These are phyloP conservation scores for Colletotrichum sp. DNA, from an alignment of 2,329 filamentous ascomycete species.

Conservation along the genomic window DNA sequence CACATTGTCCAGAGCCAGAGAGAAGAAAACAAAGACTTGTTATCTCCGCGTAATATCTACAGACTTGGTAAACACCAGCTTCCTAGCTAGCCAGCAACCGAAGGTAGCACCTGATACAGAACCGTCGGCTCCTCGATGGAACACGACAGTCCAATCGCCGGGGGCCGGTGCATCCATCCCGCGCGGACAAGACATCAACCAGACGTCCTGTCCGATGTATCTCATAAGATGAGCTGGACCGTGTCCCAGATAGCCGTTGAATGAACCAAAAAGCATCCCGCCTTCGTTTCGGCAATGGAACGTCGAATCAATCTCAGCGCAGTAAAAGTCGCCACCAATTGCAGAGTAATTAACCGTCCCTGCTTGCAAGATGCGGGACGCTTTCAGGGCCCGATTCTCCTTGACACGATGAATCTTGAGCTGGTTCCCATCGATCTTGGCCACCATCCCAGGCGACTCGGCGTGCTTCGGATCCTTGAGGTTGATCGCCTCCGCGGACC, in stretches of 20 bases:
- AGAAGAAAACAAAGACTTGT: neutral
- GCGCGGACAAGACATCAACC: constrained; percentile 39
- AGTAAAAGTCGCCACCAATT: constrained; percentile 36
- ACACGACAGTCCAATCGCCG: constrained; percentile 46
- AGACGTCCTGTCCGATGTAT: constrained; percentile 42
- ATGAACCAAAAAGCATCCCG: constrained; percentile 44
- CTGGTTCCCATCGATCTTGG: constrained; percentile 32
- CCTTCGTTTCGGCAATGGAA: constrained; percentile 37
- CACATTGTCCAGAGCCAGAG: neutral
- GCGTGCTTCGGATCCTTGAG: constrained; percentile 23
- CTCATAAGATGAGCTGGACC: constrained; percentile 41
- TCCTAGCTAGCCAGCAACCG: constrained; percentile 45
- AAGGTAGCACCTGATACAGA: constrained; percentile 31
- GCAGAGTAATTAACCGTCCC: constrained; percentile 26
- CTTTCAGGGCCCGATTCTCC: constrained; percentile 22
- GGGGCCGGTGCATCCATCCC: constrained; percentile 45
- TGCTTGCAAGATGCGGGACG: neutral
- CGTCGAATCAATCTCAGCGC: constrained; percentile 38
- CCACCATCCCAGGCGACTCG: constrained; percentile 27
- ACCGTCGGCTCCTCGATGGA: constrained; percentile 30
- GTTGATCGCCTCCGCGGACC: constrained; percentile 26
- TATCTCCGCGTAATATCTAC: neutral
- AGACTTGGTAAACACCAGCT: constrained; percentile 2
- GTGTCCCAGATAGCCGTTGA: constrained; percentile 44
- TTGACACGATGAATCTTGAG: constrained; percentile 28